These are phyloP conservation scores for Thuidium tamariscinum DNA, from an alignment of 225 moss, liverwort and hornwort genomes.

Conservation along the genomic window DNA sequence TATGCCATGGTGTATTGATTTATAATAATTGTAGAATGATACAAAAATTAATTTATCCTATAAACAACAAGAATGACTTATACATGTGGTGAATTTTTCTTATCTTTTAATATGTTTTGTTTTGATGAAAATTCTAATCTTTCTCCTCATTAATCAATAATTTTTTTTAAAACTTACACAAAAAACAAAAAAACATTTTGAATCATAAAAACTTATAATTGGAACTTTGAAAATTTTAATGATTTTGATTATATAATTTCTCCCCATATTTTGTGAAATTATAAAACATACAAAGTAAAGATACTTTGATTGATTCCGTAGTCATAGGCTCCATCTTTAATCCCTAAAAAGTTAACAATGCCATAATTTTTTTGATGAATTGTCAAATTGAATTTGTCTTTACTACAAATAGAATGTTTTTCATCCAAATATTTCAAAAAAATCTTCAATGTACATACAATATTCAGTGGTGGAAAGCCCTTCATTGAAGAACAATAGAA, in stretches of 20 bases:
- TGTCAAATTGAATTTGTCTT: not conserved
- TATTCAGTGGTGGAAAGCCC: accelerated
- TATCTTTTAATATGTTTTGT: not conserved
- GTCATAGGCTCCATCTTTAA: not conserved
- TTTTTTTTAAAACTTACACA: not conserved
- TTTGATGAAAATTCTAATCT: not conserved
- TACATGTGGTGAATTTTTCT: not conserved
- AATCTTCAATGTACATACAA: not conserved
- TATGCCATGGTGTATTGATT: not conserved
- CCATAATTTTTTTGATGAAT: not conserved
- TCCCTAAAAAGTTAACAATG: not conserved
- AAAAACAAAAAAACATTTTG: accelerated
- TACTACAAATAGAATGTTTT: not conserved
- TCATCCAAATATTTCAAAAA: not conserved
- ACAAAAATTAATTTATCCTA: not conserved
- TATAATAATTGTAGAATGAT: not conserved
- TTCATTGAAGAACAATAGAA: not conserved
- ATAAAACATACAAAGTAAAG: not conserved
- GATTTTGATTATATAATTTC: not conserved
- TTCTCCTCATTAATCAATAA: not conserved
- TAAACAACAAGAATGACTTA: too few species aligned
- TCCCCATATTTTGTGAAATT: not conserved
- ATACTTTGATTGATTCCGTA: not conserved
- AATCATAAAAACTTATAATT: not conserved
- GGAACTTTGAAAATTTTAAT: not conserved